Conservation (phyloP, 352 stramenopile species). For the Phytophthora pinifolia region DNA sequence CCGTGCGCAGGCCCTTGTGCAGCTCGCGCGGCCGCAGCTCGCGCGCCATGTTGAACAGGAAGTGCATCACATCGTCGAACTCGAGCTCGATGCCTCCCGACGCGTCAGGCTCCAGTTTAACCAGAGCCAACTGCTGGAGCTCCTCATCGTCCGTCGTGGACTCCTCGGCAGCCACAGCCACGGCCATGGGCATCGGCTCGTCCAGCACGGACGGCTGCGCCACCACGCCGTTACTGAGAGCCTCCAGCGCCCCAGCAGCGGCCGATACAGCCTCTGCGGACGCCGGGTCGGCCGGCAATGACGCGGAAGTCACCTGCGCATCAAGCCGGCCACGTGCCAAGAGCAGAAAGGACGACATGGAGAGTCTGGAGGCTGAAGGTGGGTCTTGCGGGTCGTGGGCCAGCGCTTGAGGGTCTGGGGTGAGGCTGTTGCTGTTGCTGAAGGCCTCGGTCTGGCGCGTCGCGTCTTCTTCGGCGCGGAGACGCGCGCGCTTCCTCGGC, state of each 20-base stretch:
- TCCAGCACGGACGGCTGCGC: conserved; percentile 8
- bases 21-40: conserved; percentile 53
- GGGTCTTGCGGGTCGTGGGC: conserved; percentile 2
- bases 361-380: conserved; percentile 5
- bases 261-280: conserved; percentile 14
- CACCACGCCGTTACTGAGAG: conserved; percentile 29
- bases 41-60: conserved; percentile 61
- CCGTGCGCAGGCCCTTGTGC: conserved; percentile 60
- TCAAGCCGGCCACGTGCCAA: conserved; percentile 29
- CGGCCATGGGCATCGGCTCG: conserved; percentile 35
- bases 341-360: conserved; percentile 42
- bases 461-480: conserved; percentile 28
- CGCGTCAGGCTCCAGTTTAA: conserved; percentile 51
- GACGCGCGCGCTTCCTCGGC: conserved; percentile 40
- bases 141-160: conserved; percentile 82
- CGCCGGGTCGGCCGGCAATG: conserved; percentile 8
- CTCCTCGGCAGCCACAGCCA: conserved; percentile 51
- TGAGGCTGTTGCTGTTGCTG: neutral
- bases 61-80: conserved; percentile 59
- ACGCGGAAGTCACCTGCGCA: conserved; percentile 12
- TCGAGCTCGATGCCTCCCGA: conserved; percentile 41
- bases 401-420: neutral
- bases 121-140: conserved; percentile 66
- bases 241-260: conserved; percentile 25
- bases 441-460: neutral